phyloP scores from a whole-genome alignment of 352 stramenopile genomes.

The Saprolegnia diclina region DNA sequence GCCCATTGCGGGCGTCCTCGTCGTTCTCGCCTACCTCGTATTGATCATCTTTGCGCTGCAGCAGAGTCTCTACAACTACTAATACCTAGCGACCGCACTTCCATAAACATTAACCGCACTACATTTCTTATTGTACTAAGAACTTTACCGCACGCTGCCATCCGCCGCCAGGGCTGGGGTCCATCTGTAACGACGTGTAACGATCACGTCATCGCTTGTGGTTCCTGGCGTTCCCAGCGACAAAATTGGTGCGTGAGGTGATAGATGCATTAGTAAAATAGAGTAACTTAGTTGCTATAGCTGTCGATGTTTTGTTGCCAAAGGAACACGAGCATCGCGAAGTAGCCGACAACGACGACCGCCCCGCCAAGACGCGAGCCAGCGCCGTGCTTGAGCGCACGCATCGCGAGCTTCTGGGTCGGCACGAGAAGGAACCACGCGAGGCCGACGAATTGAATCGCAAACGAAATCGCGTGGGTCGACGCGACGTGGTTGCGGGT shows the following conservation, averaged over 20 bases:
- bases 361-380: not conserved
- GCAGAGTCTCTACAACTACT: not conserved
- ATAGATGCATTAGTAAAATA: not conserved
- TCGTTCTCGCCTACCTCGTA: not conserved
- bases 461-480: constrained; percentile 47
- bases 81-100: not conserved
- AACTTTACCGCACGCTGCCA: too few relatives aligned
- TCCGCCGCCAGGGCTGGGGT: too few relatives aligned
- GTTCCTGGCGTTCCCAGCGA: too few relatives aligned
- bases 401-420: constrained; percentile 32
- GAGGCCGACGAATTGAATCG: constrained; percentile 44
- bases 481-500: constrained; percentile 57
- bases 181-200: too few relatives aligned
- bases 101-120: not conserved
- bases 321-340: not conserved
- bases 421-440: constrained; percentile 49
- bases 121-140: not conserved
- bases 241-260: too few relatives aligned
- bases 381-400: not conserved
- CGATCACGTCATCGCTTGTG: too few relatives aligned
- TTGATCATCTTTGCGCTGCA: not conserved
- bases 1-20: not conserved
- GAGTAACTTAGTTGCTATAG: not conserved
- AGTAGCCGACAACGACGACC: not conserved
- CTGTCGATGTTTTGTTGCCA: constrained; percentile 8